These are phyloP conservation scores for Lentinus polychrous DNA, from an alignment of 1,284 basidiomycete species.

Conservation along the genomic window DNA sequence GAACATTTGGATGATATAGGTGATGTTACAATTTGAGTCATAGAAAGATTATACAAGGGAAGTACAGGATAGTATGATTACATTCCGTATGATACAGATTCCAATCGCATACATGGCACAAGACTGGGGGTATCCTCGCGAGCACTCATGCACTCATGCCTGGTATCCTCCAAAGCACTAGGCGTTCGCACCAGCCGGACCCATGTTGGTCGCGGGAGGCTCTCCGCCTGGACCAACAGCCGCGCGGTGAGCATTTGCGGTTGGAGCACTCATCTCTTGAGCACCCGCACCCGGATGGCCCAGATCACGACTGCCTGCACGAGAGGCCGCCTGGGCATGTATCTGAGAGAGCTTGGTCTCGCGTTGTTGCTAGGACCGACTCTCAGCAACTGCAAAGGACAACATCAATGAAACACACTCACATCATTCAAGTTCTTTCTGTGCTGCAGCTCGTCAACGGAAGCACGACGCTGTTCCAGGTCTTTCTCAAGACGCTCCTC, in stretches of 20 bases:
- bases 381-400: neutral
- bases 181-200: too few species aligned
- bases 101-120: too few species aligned
- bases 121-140: too few species aligned
- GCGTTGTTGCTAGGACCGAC: constrained; percentile 16
- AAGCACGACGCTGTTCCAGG: constrained; percentile 19
- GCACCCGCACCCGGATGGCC: neutral
- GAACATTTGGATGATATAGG: too few species aligned
- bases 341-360: constrained; percentile 23
- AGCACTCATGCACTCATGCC: too few species aligned
- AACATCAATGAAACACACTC: constrained; percentile 10
- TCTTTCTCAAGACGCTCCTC: constrained; percentile 21
- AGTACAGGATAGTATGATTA: too few species aligned
- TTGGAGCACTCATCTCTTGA: neutral
- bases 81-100: too few species aligned
- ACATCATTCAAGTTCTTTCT: constrained; percentile 26
- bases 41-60: too few species aligned
- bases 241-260: too few species aligned
- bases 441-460: constrained; percentile 21
- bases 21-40: too few species aligned
- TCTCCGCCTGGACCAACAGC: neutral
- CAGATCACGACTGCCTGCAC: neutral
- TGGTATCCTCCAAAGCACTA: too few species aligned
- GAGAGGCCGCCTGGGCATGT: constrained; percentile 18
- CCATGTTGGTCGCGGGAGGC: neutral